Evolutionary conservation across 2,329 filamentous ascomycete species (phyloP).

Genomic region (Apiospora marii): DNA sequence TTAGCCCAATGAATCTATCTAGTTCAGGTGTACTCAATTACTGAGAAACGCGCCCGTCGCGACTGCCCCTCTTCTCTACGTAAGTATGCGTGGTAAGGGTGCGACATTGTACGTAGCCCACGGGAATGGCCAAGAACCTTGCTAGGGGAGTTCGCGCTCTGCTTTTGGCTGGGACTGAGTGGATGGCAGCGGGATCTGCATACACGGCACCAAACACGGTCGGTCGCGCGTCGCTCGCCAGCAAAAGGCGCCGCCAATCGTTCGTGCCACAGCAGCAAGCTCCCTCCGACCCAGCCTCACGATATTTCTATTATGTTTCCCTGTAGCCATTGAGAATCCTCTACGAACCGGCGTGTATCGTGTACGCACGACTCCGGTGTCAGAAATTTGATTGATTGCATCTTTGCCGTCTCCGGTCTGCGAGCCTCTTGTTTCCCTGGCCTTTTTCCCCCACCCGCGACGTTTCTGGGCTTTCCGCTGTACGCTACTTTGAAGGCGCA

Average conservation of each 20-base stretch:
- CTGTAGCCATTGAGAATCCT: conserved; percentile 9
- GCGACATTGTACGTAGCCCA: conserved; percentile 1
- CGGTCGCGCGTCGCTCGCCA: conserved; percentile 6
- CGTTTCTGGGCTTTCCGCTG: conserved; percentile 2
- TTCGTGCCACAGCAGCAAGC: background rate
- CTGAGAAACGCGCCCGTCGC: conserved; percentile 2
- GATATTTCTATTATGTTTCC: conserved; percentile 11
- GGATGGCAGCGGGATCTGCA: conserved; percentile 2
- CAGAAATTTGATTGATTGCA: background rate
- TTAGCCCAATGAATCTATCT: background rate
- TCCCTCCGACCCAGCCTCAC: conserved; percentile 9
- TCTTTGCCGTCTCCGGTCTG: background rate
- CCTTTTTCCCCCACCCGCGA: background rate
- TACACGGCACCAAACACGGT: conserved; percentile 3
- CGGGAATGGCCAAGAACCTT: conserved; percentile 4
- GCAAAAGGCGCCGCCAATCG: conserved; percentile 1
- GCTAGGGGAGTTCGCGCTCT: conserved; percentile 12
- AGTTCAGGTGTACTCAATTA: background rate
- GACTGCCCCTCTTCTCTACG: conserved; percentile 2
- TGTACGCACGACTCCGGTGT: background rate
- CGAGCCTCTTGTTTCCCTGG: background rate
- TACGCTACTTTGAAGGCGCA: conserved; percentile 18
- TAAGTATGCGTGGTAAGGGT: background rate
- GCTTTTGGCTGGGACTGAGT: background rate
- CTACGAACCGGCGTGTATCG: background rate